Base-by-base conservation (phyloP, 2,329 filamentous ascomycete genomes). In the Phyllachora maydis region DNA sequence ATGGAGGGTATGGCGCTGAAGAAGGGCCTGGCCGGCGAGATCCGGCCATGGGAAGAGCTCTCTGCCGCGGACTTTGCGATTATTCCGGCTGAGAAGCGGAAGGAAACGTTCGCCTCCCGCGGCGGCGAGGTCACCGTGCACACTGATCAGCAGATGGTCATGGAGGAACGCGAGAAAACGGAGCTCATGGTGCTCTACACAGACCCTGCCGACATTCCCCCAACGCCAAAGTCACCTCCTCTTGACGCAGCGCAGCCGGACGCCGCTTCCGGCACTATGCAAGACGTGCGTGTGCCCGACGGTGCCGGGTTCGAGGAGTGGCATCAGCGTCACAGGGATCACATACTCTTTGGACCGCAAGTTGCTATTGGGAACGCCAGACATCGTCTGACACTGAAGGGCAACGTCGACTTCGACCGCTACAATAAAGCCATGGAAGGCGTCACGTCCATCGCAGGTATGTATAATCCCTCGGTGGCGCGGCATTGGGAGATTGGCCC, bases 1-100 rank as follows among this genome's bases (percentile, higher is more conserved):
- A 69, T 67, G 4, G 77, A 78, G 37, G 72, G 76, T 23, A 68
- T 74, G 53, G 67, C 73, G 34, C 49, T 71, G 24, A 71, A 68
- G 35, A 55, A 59, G 31, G 52, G 58, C 21, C 49, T 73, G 1
- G 50, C 57, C 0, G 60, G 64, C 13, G 61, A 65, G 25, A 4
- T 55, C 63, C 50, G 54, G 25, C 49, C 62, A 23, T 65, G 67
- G 57, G 39, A 51, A 19, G 50, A 55, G 12, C 61, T 60, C 2
- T 41, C 44, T 9, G 33, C 42, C 2, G 47, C 57, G 8, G 50
- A 65, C 36, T 55, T 67, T 28, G 42, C 50, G 3, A 33, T 40
- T 10, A 46, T 69, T 7, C 45, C 56, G 3, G 45, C 54, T 4
- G 49, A 56, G 6, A 45, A 48, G 23, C 49, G 52, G 14, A 45